Evolutionary conservation across 1,284 basidiomycete species (phyloP).

Genomic region (Sanguinoderma infundibulare): DNA sequence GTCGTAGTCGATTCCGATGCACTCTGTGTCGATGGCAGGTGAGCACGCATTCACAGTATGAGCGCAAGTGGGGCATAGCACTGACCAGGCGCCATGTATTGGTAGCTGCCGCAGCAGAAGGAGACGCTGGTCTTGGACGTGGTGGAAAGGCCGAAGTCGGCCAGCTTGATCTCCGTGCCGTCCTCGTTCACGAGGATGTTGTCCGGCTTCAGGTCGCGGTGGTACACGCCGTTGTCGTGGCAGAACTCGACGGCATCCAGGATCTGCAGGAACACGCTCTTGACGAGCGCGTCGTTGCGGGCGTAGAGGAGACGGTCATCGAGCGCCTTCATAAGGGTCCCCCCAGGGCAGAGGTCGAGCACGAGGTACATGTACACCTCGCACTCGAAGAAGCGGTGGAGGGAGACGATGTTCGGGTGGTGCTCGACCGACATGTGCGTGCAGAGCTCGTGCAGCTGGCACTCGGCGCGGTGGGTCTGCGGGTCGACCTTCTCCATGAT

Average conservation of each 20-base stretch:
- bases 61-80: not conserved
- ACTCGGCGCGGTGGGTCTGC: conserved; percentile 26
- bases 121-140: conserved; percentile 48
- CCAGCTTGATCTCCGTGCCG: conserved; percentile 54
- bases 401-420: conserved; percentile 60
- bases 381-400: conserved; percentile 62
- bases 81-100: conserved; percentile 64
- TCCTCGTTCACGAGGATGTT: conserved; percentile 60
- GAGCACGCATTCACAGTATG: not conserved
- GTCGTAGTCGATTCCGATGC: conserved; percentile 30
- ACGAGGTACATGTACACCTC: conserved; percentile 61
- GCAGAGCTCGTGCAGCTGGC: conserved; percentile 33
- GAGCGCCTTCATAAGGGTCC: conserved; percentile 68
- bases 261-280: conserved; percentile 59
- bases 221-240: conserved; percentile 63
- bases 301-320: conserved; percentile 51
- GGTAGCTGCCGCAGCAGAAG: conserved; percentile 54
- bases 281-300: conserved; percentile 53
- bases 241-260: conserved; percentile 65
- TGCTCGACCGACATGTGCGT: conserved; percentile 58
- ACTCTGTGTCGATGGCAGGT: conserved; percentile 29
- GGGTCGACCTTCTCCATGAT: conserved; percentile 64
- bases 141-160: conserved; percentile 75
- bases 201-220: conserved; percentile 76
- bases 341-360: conserved; percentile 64